These are phyloP conservation scores for Talaromyces sp. DNA, from an alignment of 2,329 filamentous ascomycete species.

Conservation along the genomic window DNA sequence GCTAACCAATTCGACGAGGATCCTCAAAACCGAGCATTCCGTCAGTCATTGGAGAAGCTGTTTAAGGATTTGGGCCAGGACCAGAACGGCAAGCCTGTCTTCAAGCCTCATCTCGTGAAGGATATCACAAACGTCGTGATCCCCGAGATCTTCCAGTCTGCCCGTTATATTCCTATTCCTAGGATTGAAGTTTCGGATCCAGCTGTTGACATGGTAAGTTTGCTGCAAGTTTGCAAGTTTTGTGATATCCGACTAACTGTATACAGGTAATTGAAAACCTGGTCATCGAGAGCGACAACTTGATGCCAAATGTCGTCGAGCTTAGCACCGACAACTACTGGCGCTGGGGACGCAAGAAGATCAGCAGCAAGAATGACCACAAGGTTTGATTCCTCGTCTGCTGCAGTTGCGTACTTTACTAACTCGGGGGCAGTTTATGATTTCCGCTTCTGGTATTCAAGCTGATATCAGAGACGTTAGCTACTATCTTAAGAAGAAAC, in stretches of 20 bases:
- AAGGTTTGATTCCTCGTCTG: constrained; percentile 38
- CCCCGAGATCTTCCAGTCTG: constrained; percentile 72
- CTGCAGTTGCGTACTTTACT: not conserved
- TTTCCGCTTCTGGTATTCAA: constrained; percentile 84
- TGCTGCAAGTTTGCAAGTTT: not conserved
- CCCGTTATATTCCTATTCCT: constrained; percentile 86
- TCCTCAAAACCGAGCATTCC: constrained; percentile 77
- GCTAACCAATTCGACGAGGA: constrained; percentile 86
- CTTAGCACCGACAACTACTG: constrained; percentile 89
- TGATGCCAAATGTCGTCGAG: constrained; percentile 88
- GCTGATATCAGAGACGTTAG: constrained; percentile 87
- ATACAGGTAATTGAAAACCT: constrained; percentile 77
- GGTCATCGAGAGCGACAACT: constrained; percentile 91
- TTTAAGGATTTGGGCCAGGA: constrained; percentile 90
- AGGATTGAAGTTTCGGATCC: constrained; percentile 88
- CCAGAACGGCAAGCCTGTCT: constrained; percentile 72
- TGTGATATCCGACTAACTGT: not conserved
- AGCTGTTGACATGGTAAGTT: constrained; percentile 64
- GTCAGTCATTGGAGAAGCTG: constrained; percentile 68
- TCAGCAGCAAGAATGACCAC: constrained; percentile 75
- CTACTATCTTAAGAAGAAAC: constrained; percentile 92
- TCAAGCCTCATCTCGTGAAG: constrained; percentile 90
- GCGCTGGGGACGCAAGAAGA: constrained; percentile 87
- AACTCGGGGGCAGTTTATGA: constrained; percentile 49
- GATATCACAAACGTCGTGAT: constrained; percentile 84